phyloP scores from a whole-genome alignment of 2,329 filamentous ascomycete species.

The Colletotrichum plurivorum region DNA sequence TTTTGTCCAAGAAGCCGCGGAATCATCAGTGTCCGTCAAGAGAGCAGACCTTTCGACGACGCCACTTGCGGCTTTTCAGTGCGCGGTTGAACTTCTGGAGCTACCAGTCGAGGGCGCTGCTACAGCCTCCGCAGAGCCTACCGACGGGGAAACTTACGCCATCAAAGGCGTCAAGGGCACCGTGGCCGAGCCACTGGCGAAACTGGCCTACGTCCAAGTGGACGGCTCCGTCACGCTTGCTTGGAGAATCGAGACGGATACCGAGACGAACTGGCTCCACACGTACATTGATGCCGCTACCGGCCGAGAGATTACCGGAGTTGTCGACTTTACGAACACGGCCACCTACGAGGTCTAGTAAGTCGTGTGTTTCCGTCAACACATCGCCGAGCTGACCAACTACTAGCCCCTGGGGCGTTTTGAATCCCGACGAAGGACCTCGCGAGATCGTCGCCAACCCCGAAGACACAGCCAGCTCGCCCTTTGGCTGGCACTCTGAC shows the following conservation, averaged over 20 bases:
- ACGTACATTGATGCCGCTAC: conserved; percentile 43
- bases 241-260: conserved; percentile 72
- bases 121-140: background rate
- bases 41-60: background rate
- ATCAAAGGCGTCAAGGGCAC: conserved; percentile 51
- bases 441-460: background rate
- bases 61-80: background rate
- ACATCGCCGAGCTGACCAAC: background rate
- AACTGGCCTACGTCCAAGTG: conserved; percentile 66
- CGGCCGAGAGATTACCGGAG: conserved; percentile 63
- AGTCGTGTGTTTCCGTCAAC: conserved; percentile 32
- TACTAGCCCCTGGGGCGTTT: background rate
- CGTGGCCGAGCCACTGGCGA: conserved; percentile 66
- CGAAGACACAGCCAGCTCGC: conserved; percentile 49
- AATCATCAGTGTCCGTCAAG: background rate
- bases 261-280: conserved; percentile 45
- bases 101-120: background rate
- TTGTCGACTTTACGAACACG: conserved; percentile 68
- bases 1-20: background rate
- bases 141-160: background rate
- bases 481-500: conserved; percentile 67
- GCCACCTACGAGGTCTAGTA: conserved; percentile 69
- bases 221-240: conserved; percentile 63
- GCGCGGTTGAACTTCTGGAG: background rate
- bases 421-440: background rate